These are phyloP conservation scores for Niveomyces coronatus DNA, from an alignment of 2,329 filamentous ascomycete genomes.

Conservation along the genomic window DNA sequence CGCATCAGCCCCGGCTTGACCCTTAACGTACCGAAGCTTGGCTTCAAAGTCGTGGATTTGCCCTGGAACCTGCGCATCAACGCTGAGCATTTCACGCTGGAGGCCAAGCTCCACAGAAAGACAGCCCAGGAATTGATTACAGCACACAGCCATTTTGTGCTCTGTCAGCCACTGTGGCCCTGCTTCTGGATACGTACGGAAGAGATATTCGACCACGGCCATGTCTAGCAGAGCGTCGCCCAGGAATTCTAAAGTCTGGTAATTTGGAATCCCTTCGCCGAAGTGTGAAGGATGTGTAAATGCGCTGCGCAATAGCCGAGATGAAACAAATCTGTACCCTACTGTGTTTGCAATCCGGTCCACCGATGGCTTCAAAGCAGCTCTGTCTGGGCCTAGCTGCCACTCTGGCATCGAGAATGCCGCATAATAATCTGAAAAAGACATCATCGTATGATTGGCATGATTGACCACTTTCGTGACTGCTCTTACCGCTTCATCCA, in stretches of 20 bases:
- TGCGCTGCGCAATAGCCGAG: constrained; percentile 68
- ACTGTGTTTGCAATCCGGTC: constrained; percentile 48
- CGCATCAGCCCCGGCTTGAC: constrained; percentile 24
- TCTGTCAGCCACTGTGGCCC: constrained; percentile 97
- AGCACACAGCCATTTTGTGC: constrained; percentile 99
- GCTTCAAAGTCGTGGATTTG: constrained; percentile 44
- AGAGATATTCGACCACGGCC: constrained; percentile 74
- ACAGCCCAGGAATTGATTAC: constrained; percentile 84
- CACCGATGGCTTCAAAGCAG: constrained; percentile 59
- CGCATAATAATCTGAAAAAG: constrained; percentile 63
- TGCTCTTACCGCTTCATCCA: constrained; percentile 49
- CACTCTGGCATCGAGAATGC: constrained; percentile 62
- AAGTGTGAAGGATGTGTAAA: constrained; percentile 84
- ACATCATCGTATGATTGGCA: constrained; percentile 56
- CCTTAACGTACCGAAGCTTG: constrained; percentile 43
- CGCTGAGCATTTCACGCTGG: constrained; percentile 57
- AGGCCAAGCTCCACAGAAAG: constrained; percentile 71
- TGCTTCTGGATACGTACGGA: constrained; percentile 61
- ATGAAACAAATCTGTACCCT: constrained; percentile 58
- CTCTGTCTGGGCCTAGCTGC: constrained; percentile 45
- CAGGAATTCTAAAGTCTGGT: constrained; percentile 86
- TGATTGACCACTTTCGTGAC: constrained; percentile 62
- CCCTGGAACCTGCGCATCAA: constrained; percentile 31
- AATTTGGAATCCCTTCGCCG: constrained; percentile 71
- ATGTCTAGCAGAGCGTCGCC: constrained; percentile 85